Evolutionary conservation across 352 stramenopile species (phyloP).

Genomic region (Phytopythium ostracodes): DNA sequence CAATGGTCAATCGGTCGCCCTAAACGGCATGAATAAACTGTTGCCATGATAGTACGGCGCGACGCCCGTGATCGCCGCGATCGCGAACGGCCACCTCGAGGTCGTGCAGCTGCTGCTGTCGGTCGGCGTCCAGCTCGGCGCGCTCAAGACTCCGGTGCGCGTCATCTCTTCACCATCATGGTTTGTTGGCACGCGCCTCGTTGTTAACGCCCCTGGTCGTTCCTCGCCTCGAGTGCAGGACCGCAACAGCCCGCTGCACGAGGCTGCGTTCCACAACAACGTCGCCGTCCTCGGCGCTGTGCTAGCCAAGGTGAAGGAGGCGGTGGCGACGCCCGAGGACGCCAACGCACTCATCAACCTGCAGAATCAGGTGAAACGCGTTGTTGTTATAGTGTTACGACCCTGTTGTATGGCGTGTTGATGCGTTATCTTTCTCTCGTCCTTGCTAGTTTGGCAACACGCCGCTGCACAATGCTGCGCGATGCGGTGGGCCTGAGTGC

Average conservation of each 20-base stretch:
- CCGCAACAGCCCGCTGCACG: slow-evolving; percentile 70
- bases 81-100: slow-evolving; percentile 51
- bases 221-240: slow-evolving; percentile 31
- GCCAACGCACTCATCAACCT: slow-evolving; percentile 39
- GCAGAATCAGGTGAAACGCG: slow-evolving; percentile 44
- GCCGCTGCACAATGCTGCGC: slow-evolving; percentile 67
- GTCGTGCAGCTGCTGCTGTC: slow-evolving; percentile 54
- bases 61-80: slow-evolving; percentile 64
- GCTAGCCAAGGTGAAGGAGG: slow-evolving; percentile 48
- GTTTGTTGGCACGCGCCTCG: no score
- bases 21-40: no score
- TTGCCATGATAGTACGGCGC: slow-evolving; percentile 57
- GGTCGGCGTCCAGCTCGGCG: slow-evolving; percentile 53
- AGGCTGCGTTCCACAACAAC: slow-evolving; percentile 53
- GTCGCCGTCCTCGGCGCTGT: slow-evolving; percentile 46
- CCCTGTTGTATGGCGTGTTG: neutral
- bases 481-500: slow-evolving; percentile 41
- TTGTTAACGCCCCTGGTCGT: no score
- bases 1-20: neutral
- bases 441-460: slow-evolving; percentile 73
- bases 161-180: no score
- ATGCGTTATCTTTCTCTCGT: neutral
- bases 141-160: slow-evolving; percentile 63
- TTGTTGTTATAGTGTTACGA: neutral
- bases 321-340: slow-evolving; percentile 22